These are phyloP conservation scores for Cyberlindnera xishuangbannaensis DNA, from an alignment of 805 yeast species.

Conservation along the genomic window DNA sequence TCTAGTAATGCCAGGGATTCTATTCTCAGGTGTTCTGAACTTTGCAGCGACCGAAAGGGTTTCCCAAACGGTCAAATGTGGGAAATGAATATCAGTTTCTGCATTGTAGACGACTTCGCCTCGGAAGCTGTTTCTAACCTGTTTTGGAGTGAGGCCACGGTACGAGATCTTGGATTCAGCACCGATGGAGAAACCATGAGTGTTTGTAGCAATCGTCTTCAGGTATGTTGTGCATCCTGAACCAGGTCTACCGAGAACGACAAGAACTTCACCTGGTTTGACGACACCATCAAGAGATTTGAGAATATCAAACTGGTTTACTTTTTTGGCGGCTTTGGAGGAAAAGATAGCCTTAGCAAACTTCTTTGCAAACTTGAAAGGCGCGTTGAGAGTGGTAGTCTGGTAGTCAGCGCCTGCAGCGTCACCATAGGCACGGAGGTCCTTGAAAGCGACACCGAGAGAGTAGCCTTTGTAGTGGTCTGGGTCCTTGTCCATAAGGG, in stretches of 20 bases:
- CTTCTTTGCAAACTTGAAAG: slow-evolving; percentile 20
- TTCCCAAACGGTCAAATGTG: slow-evolving; percentile 56
- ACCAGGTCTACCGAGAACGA: slow-evolving; percentile 78
- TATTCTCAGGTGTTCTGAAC: slow-evolving; percentile 50
- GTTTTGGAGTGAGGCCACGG: slow-evolving; percentile 41
- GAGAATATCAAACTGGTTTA: slow-evolving; percentile 37
- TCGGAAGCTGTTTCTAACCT: slow-evolving; percentile 42
- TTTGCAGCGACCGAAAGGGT: slow-evolving; percentile 51
- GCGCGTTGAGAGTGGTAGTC: slow-evolving; percentile 46
- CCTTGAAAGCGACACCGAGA: slow-evolving; percentile 52
- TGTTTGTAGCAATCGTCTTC: slow-evolving; percentile 49
- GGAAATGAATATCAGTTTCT: slow-evolving; percentile 59
- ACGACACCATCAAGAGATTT: slow-evolving; percentile 51
- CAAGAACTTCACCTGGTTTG: slow-evolving; percentile 62
- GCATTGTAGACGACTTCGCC: slow-evolving; percentile 64
- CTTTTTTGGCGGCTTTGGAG: slow-evolving; percentile 20
- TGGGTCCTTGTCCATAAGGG: slow-evolving; percentile 46
- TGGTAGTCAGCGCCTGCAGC: slow-evolving; percentile 62
- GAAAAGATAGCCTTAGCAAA: slow-evolving; percentile 14
- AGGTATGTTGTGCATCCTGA: slow-evolving; percentile 62
- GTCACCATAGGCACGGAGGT: slow-evolving; percentile 56
- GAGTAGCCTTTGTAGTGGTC: slow-evolving; percentile 54
- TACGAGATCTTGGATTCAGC: slow-evolving; percentile 41
- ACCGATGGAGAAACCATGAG: slow-evolving; percentile 49
- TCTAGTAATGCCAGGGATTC: slow-evolving; percentile 46